Evolutionary conservation across 768 basidiomycete genomes (phyloP).

Genomic region (Vararia minispora): DNA sequence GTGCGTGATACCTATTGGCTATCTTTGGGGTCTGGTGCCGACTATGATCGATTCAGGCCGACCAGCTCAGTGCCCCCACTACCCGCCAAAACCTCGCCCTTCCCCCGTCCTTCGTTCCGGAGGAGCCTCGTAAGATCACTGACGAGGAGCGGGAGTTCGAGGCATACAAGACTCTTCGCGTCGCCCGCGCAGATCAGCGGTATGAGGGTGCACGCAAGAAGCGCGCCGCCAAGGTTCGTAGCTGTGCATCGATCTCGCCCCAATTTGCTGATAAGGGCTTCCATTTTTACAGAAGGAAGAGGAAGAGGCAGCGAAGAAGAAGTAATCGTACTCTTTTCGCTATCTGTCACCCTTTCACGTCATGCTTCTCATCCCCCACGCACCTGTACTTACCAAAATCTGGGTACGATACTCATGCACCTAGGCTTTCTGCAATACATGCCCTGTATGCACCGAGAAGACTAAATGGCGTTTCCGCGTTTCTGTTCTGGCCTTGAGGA

Average conservation of each 20-base stretch:
- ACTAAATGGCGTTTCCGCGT: constrained; percentile 8
- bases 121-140: constrained; percentile 89
- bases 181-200: constrained; percentile 69
- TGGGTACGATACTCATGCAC: constrained; percentile 18
- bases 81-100: constrained; percentile 60
- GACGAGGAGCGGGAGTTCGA: constrained; percentile 80
- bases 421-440: constrained; percentile 23
- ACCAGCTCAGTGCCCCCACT: constrained; percentile 69
- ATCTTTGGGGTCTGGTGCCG: background rate
- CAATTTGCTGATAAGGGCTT: constrained; percentile 12
- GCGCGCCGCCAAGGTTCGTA: constrained; percentile 71
- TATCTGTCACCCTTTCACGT: constrained; percentile 16
- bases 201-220: constrained; percentile 83
- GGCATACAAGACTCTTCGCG: constrained; percentile 84
- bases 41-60: constrained; percentile 40
- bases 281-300: constrained; percentile 60
- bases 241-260: background rate
- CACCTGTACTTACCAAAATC: constrained; percentile 26
- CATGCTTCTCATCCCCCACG: constrained; percentile 15
- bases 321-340: constrained; percentile 35
- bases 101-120: constrained; percentile 54
- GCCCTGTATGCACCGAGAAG: constrained; percentile 21
- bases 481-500: background rate
- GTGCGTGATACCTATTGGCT: constrained; percentile 34
- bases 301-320: constrained; percentile 89